phyloP scores from a whole-genome alignment of 2,329 filamentous ascomycete species.

The Paracoccidioides lutzii region DNA sequence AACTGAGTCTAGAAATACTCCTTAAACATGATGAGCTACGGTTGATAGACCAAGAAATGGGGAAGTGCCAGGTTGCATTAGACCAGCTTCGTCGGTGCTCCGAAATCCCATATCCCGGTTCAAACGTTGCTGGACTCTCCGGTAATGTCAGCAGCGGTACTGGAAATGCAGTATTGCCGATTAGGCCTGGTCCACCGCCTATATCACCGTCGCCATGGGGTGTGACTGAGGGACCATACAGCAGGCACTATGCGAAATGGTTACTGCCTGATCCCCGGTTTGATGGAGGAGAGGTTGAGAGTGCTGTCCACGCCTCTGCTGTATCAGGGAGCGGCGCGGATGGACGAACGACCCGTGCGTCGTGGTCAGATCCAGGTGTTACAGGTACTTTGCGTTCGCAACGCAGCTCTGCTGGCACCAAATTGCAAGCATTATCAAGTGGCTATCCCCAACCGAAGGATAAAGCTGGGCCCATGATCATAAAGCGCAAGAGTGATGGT shows the following conservation, averaged over 20 bases:
- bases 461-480: constrained; percentile 67
- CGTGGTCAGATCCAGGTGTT: constrained; percentile 43
- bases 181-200: constrained; percentile 52
- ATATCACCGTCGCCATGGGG: constrained; percentile 78
- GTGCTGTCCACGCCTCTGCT: constrained; percentile 13
- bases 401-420: constrained; percentile 48
- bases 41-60: constrained; percentile 88
- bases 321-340: constrained; percentile 40
- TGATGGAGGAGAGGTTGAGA: constrained; percentile 47
- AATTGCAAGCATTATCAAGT: constrained; percentile 55
- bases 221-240: constrained; percentile 82
- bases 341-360: constrained; percentile 68
- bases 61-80: constrained; percentile 84
- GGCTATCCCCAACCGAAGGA: constrained; percentile 65
- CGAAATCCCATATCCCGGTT: constrained; percentile 76
- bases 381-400: constrained; percentile 43
- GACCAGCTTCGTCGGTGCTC: constrained; percentile 90
- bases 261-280: constrained; percentile 79
- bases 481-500: constrained; percentile 72
- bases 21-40: constrained; percentile 90
- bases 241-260: constrained; percentile 91
- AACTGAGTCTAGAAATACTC: constrained; percentile 83
- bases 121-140: constrained; percentile 45
- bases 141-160: constrained; percentile 59
- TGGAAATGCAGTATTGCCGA: constrained; percentile 54